Conservation (phyloP, 305 asterid genomes). For the Ruellia speciosa region DNA sequence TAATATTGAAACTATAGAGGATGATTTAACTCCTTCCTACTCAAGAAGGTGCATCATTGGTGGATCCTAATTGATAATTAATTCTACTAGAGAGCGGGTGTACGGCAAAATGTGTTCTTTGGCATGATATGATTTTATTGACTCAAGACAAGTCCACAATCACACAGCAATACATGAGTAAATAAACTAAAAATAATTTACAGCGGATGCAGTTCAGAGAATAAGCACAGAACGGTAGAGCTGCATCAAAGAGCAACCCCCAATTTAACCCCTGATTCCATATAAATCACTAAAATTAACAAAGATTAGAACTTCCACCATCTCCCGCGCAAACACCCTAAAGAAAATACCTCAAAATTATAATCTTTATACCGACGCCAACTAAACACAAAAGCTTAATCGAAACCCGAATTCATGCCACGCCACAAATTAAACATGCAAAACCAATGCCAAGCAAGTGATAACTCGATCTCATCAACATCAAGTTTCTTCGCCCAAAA, state of each 20-base stretch:
- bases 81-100: not conserved
- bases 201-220: not conserved
- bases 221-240: not conserved
- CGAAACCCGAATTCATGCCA: constrained; percentile 16
- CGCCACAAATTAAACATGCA: constrained; percentile 2
- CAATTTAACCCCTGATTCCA: constrained; percentile 7
- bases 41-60: not conserved
- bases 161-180: not conserved
- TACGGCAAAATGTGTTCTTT: no score
- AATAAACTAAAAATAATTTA: not conserved
- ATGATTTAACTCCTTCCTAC: not conserved
- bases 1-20: not conserved
- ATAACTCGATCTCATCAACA: not conserved
- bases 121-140: not conserved
- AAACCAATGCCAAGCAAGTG: constrained; percentile 9
- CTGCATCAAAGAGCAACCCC: constrained; percentile 9
- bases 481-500: not conserved
- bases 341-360: not conserved
- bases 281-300: not conserved
- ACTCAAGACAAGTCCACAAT: constrained; percentile 2
- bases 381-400: constrained; percentile 3
- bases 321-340: no score
- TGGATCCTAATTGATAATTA: not conserved
- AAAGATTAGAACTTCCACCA: not conserved
- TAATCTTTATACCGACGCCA: not conserved